phyloP scores from a whole-genome alignment of 352 stramenopile species.

The Globisporangium ultimum region DNA sequence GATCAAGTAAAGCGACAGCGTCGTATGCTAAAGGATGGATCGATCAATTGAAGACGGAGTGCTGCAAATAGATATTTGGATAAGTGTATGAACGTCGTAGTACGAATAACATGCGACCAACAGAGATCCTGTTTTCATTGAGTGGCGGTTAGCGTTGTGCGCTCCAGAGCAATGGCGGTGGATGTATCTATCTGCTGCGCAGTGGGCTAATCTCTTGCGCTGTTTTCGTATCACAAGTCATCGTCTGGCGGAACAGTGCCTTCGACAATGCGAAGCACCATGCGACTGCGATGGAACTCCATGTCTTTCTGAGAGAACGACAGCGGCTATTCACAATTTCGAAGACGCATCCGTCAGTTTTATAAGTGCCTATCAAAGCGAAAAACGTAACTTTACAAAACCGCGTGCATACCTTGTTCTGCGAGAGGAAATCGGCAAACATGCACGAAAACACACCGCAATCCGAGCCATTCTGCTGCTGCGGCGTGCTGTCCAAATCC shows the following conservation, averaged over 20 bases:
- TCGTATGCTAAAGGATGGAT: background rate
- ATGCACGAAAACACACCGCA: conserved; percentile 87
- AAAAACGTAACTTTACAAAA: background rate
- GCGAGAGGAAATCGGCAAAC: conserved; percentile 79
- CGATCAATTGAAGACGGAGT: background rate
- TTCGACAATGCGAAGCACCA: conserved; percentile 70
- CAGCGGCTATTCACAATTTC: conserved; percentile 31
- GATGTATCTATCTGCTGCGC: background rate
- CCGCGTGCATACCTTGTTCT: conserved; percentile 40
- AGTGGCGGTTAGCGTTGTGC: too few relatives aligned
- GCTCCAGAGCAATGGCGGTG: background rate
- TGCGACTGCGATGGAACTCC: conserved; percentile 79
- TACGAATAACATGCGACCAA: too few relatives aligned
- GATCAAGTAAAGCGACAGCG: conserved; percentile 68
- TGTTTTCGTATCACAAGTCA: conserved; percentile 34
- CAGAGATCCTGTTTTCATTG: too few relatives aligned
- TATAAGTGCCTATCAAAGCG: background rate
- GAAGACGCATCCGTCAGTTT: conserved; percentile 2
- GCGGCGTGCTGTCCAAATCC: conserved; percentile 45
- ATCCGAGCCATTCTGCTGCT: conserved; percentile 81
- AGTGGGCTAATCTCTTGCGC: conserved; percentile 4
- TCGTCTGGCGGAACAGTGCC: conserved; percentile 65
- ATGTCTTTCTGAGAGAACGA: conserved; percentile 81
- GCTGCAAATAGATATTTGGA: background rate
- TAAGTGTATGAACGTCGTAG: background rate